Conservation (phyloP, 306 rosid species). For the Pterocarpus santalinus region DNA sequence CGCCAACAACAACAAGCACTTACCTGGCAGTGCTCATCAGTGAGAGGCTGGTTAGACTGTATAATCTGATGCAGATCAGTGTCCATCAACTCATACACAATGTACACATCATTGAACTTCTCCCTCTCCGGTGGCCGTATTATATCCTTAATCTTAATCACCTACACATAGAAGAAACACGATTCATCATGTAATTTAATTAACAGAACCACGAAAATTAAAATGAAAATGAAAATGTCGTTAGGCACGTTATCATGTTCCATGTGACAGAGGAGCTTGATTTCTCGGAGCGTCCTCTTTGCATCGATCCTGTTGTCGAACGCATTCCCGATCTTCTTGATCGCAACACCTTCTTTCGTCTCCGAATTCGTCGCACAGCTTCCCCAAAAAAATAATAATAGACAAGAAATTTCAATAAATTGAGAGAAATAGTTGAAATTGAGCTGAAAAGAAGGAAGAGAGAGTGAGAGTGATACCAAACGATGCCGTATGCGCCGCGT, state of each 20-base stretch:
- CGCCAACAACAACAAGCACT: neutral
- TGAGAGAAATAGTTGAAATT: neutral
- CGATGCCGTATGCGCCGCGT: conserved; percentile 97
- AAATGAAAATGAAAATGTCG: neutral
- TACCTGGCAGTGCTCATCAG: conserved; percentile 96
- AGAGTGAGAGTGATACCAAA: conserved; percentile 61
- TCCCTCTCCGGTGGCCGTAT: conserved; percentile 78
- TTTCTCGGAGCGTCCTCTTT: conserved; percentile 56
- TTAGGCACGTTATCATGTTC: conserved; percentile 84
- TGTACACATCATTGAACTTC: conserved; percentile 84
- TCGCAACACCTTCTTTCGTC: conserved; percentile 55
- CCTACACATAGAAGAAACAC: conserved; percentile 44
- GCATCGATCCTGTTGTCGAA: conserved; percentile 60
- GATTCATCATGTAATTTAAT: too few relatives aligned
- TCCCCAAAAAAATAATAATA: neutral
- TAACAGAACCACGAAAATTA: too few relatives aligned
- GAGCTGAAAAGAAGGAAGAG: neutral
- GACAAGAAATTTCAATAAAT: neutral
- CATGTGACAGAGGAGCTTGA: conserved; percentile 68
- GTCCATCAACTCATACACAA: conserved; percentile 90
- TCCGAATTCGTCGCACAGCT: conserved; percentile 53
- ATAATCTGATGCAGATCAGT: conserved; percentile 92
- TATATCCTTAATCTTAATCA: conserved; percentile 87
- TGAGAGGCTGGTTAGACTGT: conserved; percentile 78
- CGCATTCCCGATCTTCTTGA: conserved; percentile 56